Base-by-base conservation (phyloP, 768 basidiomycete genomes). In the Coprinopsis sp. region DNA sequence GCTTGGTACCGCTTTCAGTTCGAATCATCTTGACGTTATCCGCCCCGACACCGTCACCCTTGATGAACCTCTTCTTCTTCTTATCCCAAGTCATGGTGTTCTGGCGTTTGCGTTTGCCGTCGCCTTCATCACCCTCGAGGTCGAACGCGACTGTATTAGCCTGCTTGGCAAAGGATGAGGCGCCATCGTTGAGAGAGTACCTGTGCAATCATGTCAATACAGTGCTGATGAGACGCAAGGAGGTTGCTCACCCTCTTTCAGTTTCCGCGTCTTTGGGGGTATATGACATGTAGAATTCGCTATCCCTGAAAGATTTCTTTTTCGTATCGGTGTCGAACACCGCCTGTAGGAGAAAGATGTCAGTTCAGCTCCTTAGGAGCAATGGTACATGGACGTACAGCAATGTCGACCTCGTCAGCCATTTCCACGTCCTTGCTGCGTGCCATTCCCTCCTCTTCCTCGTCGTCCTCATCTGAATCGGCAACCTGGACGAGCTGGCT, bases 21-120 rank as follows among this genome's bases (percentile, higher is more conserved):
- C 79, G 82, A 56, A 99, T 86, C 54, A 98, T 74, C 66, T 96
- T 97, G 56, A 95, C 75, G 62, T 97, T 96, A 63, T 97, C 92
- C 6, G 92, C 80, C 16, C 92, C 95, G 34, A 68, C 74, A 10
- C 91, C 89, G 46, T 82, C 86, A 3, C 91, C 91, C 55, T 87
- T 81, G 33, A 95, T 73, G 53, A 96, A 96, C 58, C 87, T 91
- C 64, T 96, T 96, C 69, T 90, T 94, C 69, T 93, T 94, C 59
- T 90, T 89, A 66, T 97, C 93, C 96, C 96, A 99, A 23, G 74
- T 84, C 58, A 90, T 60, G 44, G 82, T 85, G 30, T 76, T 81
- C 41, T 78, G 76, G 27, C 79, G 74, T 18, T 55, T 52, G 28
- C 75, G 70, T 2, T 36, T 40, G 8, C 76, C 72, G 10, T 74